These are phyloP conservation scores for Canna indica DNA, from an alignment of 176 grass and related monocot genomes.

Conservation along the genomic window DNA sequence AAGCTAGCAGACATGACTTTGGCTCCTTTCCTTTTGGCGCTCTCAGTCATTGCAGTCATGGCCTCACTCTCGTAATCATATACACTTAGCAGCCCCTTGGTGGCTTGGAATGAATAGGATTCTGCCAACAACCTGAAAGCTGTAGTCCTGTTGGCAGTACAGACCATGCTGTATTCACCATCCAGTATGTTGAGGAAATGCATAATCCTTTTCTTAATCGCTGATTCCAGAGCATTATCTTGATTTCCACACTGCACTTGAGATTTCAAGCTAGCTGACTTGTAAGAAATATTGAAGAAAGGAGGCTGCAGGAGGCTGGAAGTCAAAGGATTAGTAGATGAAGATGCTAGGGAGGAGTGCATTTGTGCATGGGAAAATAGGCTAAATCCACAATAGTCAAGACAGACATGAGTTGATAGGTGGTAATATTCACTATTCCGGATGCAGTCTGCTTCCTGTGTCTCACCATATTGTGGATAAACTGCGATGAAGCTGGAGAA, in stretches of 20 bases:
- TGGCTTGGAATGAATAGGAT: conserved; percentile 58
- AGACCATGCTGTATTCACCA: conserved; percentile 87
- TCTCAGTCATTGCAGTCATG: conserved; percentile 34
- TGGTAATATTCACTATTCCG: conserved; percentile 48
- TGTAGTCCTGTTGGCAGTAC: conserved; percentile 70
- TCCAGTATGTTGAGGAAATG: conserved; percentile 57
- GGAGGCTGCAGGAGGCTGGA: conserved; percentile 39
- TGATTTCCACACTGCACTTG: conserved; percentile 42
- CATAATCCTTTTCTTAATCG: conserved; percentile 59
- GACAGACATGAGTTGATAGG: conserved; percentile 64
- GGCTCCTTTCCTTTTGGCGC: conserved; percentile 49
- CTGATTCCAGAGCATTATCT: conserved; percentile 23
- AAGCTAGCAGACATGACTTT: conserved; percentile 55
- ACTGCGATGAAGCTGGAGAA: conserved; percentile 49
- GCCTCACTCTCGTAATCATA: conserved; percentile 96
- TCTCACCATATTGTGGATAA: conserved; percentile 59
- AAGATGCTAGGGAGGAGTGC: conserved; percentile 41
- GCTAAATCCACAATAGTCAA: conserved; percentile 82
- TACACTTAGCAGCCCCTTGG: conserved; percentile 49
- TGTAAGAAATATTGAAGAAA: conserved; percentile 84
- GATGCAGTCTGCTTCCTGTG: conserved; percentile 42
- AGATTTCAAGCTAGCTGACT: conserved; percentile 55
- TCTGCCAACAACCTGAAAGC: conserved; percentile 84
- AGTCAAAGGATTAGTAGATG: conserved; percentile 11
- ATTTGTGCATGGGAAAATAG: conserved; percentile 95